Base-by-base conservation (phyloP, 1,284 basidiomycete genomes). In the Heimioporus punctisporus region DNA sequence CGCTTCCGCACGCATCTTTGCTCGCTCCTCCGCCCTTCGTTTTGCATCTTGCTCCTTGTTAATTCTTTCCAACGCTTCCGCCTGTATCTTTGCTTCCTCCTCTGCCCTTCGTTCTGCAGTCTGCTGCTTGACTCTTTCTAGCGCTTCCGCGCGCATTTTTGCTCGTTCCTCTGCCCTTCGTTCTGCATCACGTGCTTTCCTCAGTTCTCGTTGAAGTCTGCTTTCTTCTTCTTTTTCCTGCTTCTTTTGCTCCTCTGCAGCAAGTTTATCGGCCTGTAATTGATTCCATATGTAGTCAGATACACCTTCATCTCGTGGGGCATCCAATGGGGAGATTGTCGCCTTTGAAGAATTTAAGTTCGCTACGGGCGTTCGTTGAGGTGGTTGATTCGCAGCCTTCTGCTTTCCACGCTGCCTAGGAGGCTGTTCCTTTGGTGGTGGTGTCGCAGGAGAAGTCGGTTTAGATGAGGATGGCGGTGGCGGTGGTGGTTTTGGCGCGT, bases 261-360 rank as follows among this genome's bases (percentile, higher is more conserved):
- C 69, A 12, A 57, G 57, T 52, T 74, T 76, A 55, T 75, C 76
- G 5, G 52, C 63, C 57, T 78, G 74, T 0, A 82, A 65, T 56
- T 77, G 70, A 12, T 59, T 31, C 83, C 81, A 84, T 11, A 72
- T 58, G 0, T 57, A 59, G 56, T 84, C 78, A 0, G 74, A 61
- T 10, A 84, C 78, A 1, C 76, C 81, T 8, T 68, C 34, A 59
- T 83, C 81, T 23, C 80, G 74, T 42, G 47, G 57, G 3, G n/a
- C 46, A 1, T 48, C 19, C 24, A 9, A n/a, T 23, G 10, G 24
- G 7, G 47, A 28, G 21, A 50, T n/a, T 30, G 58, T 47, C 41
- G 25, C 6, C 4, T n/a, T 52, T 28, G 47, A 25, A 24, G 26
- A 12, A 14, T 34, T n/a, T 6, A 41, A 26, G n/a, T n/a, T n/a